These are phyloP conservation scores for Phytopythium boreale DNA, from an alignment of 352 stramenopile species.

Conservation along the genomic window DNA sequence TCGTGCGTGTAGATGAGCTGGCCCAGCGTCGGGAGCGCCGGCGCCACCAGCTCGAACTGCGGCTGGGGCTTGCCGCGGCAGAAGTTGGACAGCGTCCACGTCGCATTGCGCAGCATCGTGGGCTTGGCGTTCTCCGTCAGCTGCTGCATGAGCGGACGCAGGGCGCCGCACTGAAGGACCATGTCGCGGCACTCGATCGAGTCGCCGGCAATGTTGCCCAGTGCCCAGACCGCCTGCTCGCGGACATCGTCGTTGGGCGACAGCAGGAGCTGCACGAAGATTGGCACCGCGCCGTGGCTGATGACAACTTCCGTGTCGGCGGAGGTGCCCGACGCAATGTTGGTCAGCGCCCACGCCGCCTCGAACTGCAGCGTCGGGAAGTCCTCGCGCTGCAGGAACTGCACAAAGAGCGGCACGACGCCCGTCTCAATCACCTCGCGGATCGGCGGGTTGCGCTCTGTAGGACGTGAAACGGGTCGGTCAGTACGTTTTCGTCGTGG, in stretches of 20 bases:
- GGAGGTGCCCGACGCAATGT: constrained; percentile 98
- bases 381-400: constrained; percentile 96
- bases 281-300: constrained; percentile 95
- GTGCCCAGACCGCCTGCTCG: constrained; percentile 96
- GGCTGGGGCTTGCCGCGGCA: constrained; percentile 90
- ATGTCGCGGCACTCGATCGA: constrained; percentile 96
- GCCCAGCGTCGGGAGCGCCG: constrained; percentile 93
- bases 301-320: constrained; percentile 98
- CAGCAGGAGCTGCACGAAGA: constrained; percentile 95
- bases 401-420: constrained; percentile 97
- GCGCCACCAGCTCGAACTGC: constrained; percentile 82
- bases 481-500: neutral
- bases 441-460: constrained; percentile 98
- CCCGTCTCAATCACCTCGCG: constrained; percentile 98
- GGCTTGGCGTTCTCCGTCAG: constrained; percentile 95
- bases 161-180: constrained; percentile 91
- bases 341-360: constrained; percentile 99
- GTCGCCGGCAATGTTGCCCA: constrained; percentile 99
- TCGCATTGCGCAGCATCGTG: constrained; percentile 98
- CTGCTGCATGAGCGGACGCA: constrained; percentile 94
- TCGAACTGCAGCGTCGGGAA: constrained; percentile 96
- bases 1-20: constrained; percentile 97
- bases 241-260: constrained; percentile 97
- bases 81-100: constrained; percentile 99
- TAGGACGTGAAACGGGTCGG: constrained; percentile 6